A percentile compares a stretch with the other conserved stretches of the same genome.
Evolutionary conservation across 495 filamentous ascomycete genomes (phyloP).

Genomic region (Lophiotrema nucula): DNA sequence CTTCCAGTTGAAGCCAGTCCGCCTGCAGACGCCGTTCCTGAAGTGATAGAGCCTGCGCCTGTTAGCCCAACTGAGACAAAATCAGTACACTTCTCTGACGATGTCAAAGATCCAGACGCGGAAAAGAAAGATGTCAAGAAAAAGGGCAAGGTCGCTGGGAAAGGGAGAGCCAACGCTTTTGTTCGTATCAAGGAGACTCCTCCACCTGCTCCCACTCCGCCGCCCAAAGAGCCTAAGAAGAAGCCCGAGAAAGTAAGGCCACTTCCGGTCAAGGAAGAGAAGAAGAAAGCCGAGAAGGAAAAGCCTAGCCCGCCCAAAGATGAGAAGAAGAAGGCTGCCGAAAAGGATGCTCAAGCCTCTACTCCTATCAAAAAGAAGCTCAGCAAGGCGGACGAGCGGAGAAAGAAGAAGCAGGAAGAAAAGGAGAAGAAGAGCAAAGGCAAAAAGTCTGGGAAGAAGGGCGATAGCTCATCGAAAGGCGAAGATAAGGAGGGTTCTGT

Average conservation of each 20-base stretch:
- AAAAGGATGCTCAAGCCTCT: slow-evolving; percentile 4
- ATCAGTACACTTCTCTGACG: slow-evolving; percentile 28
- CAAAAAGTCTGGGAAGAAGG: slow-evolving; percentile 23
- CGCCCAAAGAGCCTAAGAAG: slow-evolving; percentile 19
- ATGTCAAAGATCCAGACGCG: slow-evolving; percentile 26
- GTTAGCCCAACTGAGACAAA: slow-evolving; percentile 14
- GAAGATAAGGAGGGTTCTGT: slow-evolving; percentile 14
- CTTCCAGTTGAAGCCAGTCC: no score
- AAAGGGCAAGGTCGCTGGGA: slow-evolving; percentile 10
- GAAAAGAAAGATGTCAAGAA: slow-evolving; percentile 20
- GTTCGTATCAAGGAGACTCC: slow-evolving; percentile 21
- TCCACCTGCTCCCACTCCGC: slow-evolving; percentile 2
- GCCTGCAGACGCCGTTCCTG: slow-evolving; percentile 2
- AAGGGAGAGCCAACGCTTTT: slow-evolving; percentile 25
- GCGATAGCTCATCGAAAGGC: not conserved
- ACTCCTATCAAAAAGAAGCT: slow-evolving; percentile 24
- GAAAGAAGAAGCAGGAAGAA: slow-evolving; percentile 24
- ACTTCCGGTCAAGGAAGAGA: not conserved
- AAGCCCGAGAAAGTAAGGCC: slow-evolving; percentile 1
- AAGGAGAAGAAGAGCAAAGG: slow-evolving; percentile 26
- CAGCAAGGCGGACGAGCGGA: slow-evolving; percentile 26
- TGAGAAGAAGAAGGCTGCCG: slow-evolving; percentile 20
- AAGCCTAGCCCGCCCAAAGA: slow-evolving; percentile 1
- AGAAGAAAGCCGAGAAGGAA: slow-evolving; percentile 5
- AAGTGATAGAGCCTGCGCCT: slow-evolving; percentile 16